Evolutionary conservation across 1,284 basidiomycete genomes (phyloP), one percentile per base, ranked within the genome.

Genomic region (Cutaneotrichosporon sp.): DNA sequence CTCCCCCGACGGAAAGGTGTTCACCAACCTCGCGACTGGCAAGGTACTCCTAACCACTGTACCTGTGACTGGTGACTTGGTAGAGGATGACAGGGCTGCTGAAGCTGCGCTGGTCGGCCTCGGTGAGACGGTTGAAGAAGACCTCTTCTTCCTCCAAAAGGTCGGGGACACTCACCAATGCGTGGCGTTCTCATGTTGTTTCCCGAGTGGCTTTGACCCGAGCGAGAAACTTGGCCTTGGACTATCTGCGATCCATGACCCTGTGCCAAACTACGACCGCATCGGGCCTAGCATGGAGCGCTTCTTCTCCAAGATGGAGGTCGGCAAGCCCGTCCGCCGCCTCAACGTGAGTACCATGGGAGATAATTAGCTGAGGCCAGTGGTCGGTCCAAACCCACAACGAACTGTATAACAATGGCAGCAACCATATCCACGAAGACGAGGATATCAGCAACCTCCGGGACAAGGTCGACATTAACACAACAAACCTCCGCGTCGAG

Each of bases 211-310:
- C 22, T 66, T 66, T 34, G 61, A 66, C 56, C 65, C 65, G 34
- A 36, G 40, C n/a, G 9, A 9, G 9, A 66, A 66, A 56, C 65
- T 66, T 11, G 65, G 65, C 42, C 38, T 57, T 14, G 65, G 65
- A 1, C 51, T 66, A 2, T 34, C 14, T 0, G 65, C 55, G 6
- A 66, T 66, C 51, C 65, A 66, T 42, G 65, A 31, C 10, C 65
- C 65, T 0, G 65, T 66, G 40, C 65, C 65, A 30, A 49, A 21
- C 55, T 66, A 66, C 53, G 56, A 66, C 7, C 40, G 55, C 22
- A 66, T 66, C 42, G 65, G 61, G 31, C 65, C 61, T 1, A 63
- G 61, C 51, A 66, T 66, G 65, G 65, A 66, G 58, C 65, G 65
- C 40, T 66, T 61, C 61, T 66, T 66, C 26, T 49, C 47, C 55